phyloP scores from a whole-genome alignment of 2,329 filamentous ascomycete genomes.

The Xylaria sp. region DNA sequence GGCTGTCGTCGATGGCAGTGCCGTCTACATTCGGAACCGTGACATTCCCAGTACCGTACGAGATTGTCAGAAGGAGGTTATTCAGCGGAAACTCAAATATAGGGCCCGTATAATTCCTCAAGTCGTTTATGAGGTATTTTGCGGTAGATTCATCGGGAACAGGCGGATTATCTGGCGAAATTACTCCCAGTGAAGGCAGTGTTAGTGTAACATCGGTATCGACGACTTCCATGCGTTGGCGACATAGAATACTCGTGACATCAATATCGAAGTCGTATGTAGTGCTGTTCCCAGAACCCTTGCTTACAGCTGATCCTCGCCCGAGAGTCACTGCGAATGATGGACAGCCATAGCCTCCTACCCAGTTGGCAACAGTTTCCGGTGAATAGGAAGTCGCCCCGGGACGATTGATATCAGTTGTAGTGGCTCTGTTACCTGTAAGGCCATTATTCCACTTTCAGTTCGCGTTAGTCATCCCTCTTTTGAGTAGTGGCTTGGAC shows the following conservation, averaged over 20 bases:
- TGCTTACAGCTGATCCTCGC: slow-evolving; percentile 21
- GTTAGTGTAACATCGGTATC: slow-evolving; percentile 23
- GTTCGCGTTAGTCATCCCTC: background rate
- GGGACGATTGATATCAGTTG: slow-evolving; percentile 22
- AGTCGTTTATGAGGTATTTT: slow-evolving; percentile 14
- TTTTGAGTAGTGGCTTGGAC: background rate
- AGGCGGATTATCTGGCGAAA: slow-evolving; percentile 18
- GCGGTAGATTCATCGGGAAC: slow-evolving; percentile 26
- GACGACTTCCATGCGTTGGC: slow-evolving; percentile 22
- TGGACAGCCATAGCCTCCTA: slow-evolving; percentile 32
- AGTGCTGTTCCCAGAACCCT: slow-evolving; percentile 5
- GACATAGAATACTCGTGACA: slow-evolving; percentile 31
- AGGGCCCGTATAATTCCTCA: slow-evolving; percentile 16
- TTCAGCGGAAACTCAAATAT: slow-evolving; percentile 32
- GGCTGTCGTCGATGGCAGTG: slow-evolving; percentile 6
- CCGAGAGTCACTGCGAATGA: slow-evolving; percentile 30
- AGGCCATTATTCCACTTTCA: background rate
- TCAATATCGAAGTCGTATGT: slow-evolving; percentile 31
- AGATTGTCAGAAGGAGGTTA: slow-evolving; percentile 27
- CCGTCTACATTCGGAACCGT: slow-evolving; percentile 3
- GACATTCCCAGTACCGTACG: slow-evolving; percentile 25
- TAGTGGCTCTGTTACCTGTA: slow-evolving; percentile 15
- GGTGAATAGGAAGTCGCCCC: slow-evolving; percentile 5
- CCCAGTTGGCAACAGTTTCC: slow-evolving; percentile 23
- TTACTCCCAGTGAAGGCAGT: slow-evolving; percentile 29